These are phyloP conservation scores for Schizosaccharomyces cryophilus DNA, from an alignment of 805 yeast genomes.

Conservation along the genomic window DNA sequence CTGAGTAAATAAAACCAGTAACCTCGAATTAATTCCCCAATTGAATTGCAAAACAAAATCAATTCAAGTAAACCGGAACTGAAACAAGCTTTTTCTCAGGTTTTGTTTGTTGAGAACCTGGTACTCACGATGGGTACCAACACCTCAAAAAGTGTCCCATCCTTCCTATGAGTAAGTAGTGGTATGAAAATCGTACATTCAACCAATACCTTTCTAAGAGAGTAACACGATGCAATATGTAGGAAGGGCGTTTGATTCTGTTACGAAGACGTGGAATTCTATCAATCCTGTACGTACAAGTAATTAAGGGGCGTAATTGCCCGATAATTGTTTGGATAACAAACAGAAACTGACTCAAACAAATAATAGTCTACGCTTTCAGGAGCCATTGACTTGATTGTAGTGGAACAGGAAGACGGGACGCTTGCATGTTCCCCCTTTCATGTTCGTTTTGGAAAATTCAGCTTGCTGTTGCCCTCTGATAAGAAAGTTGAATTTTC, in stretches of 20 bases:
- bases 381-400: constrained; percentile 93
- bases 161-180: neutral
- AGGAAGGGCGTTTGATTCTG: constrained; percentile 82
- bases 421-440: constrained; percentile 71
- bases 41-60: too few relatives aligned
- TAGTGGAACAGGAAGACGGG: constrained; percentile 69
- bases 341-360: neutral
- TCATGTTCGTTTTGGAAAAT: constrained; percentile 88
- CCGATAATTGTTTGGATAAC: too few relatives aligned
- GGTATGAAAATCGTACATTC: neutral
- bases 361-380: constrained; percentile 45
- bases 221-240: constrained; percentile 63
- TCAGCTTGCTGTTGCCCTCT: constrained; percentile 75
- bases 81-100: too few relatives aligned
- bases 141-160: neutral
- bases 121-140: too few relatives aligned
- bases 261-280: constrained; percentile 91
- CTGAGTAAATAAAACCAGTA: too few relatives aligned
- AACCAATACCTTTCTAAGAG: neutral
- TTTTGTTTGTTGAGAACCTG: too few relatives aligned
- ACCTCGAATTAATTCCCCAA: too few relatives aligned
- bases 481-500: constrained; percentile 54
- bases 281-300: constrained; percentile 38
- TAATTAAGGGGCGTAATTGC: neutral
- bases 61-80: too few relatives aligned